Conservation (phyloP, 441 rosid genomes). For the Populus hybrid region DNA sequence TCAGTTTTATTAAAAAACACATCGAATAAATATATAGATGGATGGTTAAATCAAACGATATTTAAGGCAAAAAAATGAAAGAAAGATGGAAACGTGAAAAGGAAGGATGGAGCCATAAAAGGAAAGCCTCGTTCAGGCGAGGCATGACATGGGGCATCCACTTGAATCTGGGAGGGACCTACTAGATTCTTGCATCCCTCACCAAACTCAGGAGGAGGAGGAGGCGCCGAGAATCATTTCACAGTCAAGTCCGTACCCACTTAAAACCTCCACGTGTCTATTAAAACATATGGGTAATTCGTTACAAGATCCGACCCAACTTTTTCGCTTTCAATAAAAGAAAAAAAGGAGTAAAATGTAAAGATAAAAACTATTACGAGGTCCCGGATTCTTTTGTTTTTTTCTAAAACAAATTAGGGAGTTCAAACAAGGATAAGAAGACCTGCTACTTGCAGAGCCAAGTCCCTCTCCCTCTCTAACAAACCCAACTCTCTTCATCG, state of each 20-base stretch:
- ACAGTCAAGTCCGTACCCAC: neutral
- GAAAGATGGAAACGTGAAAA: too few species aligned
- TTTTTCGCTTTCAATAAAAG: too few species aligned
- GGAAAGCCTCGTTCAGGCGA: too few species aligned
- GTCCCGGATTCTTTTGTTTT: neutral
- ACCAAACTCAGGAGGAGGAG: neutral
- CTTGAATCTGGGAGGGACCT: neutral
- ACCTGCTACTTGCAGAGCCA: conserved; percentile 10
- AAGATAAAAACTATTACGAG: too few species aligned
- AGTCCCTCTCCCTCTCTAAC: conserved; percentile 5
- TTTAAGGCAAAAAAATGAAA: neutral
- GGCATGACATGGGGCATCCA: neutral
- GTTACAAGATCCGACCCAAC: neutral
- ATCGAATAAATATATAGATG: neutral
- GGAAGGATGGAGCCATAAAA: neutral
- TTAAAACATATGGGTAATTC: neutral
- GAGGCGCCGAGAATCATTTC: neutral
- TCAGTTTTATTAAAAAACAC: neutral
- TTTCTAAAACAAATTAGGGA: neutral
- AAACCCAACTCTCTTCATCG: neutral
- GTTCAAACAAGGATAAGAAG: conserved; percentile 10
- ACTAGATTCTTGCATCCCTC: neutral
- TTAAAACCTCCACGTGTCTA: neutral
- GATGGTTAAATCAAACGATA: neutral
- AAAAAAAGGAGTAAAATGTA: too few species aligned